Conservation (phyloP, 345 rosid genomes). For the Noccaea caerulescens region DNA sequence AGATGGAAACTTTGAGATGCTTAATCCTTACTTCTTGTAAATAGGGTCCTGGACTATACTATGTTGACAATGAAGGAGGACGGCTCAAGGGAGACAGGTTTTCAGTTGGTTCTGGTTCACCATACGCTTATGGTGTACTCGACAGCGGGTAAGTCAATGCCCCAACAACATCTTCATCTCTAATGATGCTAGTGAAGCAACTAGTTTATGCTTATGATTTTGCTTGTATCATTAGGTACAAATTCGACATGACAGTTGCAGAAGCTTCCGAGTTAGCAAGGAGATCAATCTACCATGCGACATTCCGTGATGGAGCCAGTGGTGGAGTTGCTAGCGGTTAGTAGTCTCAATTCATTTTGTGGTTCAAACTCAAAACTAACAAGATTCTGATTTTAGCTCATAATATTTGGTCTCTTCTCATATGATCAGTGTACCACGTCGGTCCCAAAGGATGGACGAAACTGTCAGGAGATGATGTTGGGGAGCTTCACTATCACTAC, state of each 20-base stretch:
- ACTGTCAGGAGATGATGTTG: constrained; percentile 95
- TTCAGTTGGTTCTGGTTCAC: constrained; percentile 99
- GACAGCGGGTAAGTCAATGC: constrained; percentile 76
- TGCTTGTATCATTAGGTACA: constrained; percentile 57
- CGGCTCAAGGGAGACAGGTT: constrained; percentile 91
- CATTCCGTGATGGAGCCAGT: constrained; percentile 99
- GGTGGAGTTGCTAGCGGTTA: constrained; percentile 99
- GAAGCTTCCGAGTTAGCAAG: constrained; percentile 97
- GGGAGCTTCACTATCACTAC: constrained; percentile 88
- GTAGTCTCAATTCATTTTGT: constrained; percentile 18
- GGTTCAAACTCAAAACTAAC: not conserved
- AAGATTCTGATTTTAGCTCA: constrained; percentile 16
- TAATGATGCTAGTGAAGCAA: no score
- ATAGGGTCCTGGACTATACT: constrained; percentile 97
- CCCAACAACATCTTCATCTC: not conserved
- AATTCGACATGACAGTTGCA: constrained; percentile 77
- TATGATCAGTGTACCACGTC: constrained; percentile 80
- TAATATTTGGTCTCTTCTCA: constrained; percentile 19
- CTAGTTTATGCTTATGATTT: not conserved
- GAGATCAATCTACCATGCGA: constrained; percentile 97
- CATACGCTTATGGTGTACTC: constrained; percentile 96
- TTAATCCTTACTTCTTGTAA: constrained; percentile 2
- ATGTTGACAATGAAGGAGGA: constrained; percentile 99
- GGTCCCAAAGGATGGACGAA: constrained; percentile 97
- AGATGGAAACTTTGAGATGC: constrained; percentile 6